These are phyloP conservation scores for Ustulina deusta DNA, from an alignment of 2,329 filamentous ascomycete genomes.

Conservation along the genomic window DNA sequence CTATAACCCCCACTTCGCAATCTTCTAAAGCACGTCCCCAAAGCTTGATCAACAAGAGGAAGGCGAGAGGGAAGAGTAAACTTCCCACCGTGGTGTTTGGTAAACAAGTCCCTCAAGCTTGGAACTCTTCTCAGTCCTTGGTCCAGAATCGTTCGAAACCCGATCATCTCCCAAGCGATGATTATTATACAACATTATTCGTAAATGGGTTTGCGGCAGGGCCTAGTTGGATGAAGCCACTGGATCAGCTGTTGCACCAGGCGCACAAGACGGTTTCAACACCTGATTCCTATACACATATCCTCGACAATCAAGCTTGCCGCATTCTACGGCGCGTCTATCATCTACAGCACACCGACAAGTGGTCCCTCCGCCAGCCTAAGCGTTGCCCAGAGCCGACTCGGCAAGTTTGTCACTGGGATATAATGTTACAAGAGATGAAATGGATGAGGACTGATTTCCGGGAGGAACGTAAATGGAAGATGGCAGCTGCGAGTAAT, in stretches of 20 bases:
- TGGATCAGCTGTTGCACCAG: conserved; percentile 80
- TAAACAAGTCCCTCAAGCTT: conserved; percentile 67
- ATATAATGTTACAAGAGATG: conserved; percentile 88
- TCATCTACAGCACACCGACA: conserved; percentile 87
- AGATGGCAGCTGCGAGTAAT: conserved; percentile 81
- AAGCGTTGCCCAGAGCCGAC: conserved; percentile 85
- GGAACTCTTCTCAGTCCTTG: conserved; percentile 59
- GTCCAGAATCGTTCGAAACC: conserved; percentile 57
- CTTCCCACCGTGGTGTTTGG: conserved; percentile 83
- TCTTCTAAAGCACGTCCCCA: conserved; percentile 45
- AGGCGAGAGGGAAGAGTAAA: conserved; percentile 72
- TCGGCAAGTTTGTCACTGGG: conserved; percentile 82
- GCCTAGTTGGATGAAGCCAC: conserved; percentile 70
- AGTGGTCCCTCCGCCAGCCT: conserved; percentile 92
- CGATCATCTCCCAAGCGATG: conserved; percentile 64
- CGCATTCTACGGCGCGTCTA: conserved; percentile 89
- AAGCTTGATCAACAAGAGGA: conserved; percentile 61
- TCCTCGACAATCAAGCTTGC: conserved; percentile 88
- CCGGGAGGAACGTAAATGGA: conserved; percentile 93
- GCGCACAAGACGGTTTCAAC: conserved; percentile 93
- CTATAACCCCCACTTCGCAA: conserved; percentile 50
- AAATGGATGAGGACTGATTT: conserved; percentile 99
- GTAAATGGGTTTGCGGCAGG: conserved; percentile 68
- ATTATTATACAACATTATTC: conserved; percentile 74
- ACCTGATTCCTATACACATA: conserved; percentile 82